Percentiles rank a stretch among this genome's conserved stretches.
These are phyloP conservation scores for Atkinsonella texensis DNA, from an alignment of 2,329 filamentous ascomycete species.

Conservation along the genomic window DNA sequence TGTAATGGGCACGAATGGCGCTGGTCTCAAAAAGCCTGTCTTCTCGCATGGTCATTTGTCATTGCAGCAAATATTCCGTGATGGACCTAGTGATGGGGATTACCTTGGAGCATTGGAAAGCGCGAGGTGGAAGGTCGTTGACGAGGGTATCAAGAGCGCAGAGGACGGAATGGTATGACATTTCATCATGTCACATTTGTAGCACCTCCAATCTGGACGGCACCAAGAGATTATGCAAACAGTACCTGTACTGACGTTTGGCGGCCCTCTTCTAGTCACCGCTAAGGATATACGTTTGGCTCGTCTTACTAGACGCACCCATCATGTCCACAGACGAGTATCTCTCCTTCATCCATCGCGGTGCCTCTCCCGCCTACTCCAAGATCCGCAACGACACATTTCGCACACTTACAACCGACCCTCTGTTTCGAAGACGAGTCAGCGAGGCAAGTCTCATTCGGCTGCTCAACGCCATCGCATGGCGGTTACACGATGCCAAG, in stretches of 20 bases:
- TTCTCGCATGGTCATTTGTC: constrained; percentile 44
- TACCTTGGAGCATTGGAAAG: constrained; percentile 55
- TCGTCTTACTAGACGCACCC: constrained; percentile 80
- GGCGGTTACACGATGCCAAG: constrained; percentile 77
- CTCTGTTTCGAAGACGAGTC: constrained; percentile 89
- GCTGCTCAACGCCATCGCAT: constrained; percentile 87
- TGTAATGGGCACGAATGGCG: constrained; percentile 23
- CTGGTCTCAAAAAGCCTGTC: constrained; percentile 30
- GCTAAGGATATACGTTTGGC: constrained; percentile 89
- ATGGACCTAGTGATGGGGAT: constrained; percentile 66
- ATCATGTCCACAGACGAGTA: constrained; percentile 80
- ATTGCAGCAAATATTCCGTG: constrained; percentile 66
- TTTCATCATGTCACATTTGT: neutral
- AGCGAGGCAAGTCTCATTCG: constrained; percentile 92
- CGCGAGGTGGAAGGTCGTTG: constrained; percentile 59
- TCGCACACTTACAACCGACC: constrained; percentile 88
- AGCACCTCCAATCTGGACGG: no score
- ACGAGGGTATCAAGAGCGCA: constrained; percentile 65
- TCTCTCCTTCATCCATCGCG: constrained; percentile 79
- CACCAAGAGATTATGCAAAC: neutral
- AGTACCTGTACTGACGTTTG: neutral
- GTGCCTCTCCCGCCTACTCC: constrained; percentile 84
- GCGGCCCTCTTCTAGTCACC: constrained; percentile 51
- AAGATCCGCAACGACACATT: constrained; percentile 99
- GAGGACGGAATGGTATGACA: constrained; percentile 64